phyloP scores from a whole-genome alignment of 768 basidiomycete genomes.

The Cubamyces lactineus region DNA sequence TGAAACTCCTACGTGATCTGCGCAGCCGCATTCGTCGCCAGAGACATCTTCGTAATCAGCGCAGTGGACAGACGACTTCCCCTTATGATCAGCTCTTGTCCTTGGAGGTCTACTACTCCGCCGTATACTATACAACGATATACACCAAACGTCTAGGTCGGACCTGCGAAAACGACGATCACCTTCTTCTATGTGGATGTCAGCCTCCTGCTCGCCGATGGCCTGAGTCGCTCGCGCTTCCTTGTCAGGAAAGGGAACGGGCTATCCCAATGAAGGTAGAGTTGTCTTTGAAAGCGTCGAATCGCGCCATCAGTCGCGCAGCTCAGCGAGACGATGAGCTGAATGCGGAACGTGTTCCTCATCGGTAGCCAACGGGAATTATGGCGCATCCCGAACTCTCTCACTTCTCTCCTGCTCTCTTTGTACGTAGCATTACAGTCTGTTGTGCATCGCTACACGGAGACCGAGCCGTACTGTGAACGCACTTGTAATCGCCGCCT shows the following conservation, averaged over 20 bases:
- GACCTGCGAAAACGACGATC: neutral
- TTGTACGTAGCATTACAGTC: neutral
- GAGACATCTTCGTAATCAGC: too few relatives aligned
- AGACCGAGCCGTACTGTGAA: neutral
- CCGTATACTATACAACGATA: too few relatives aligned
- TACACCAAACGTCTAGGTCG: neutral
- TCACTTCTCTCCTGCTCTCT: neutral
- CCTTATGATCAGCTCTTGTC: too few relatives aligned
- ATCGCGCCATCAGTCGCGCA: neutral
- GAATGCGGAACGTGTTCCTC: neutral
- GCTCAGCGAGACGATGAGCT: slow-evolving; percentile 7
- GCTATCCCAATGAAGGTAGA: too few relatives aligned
- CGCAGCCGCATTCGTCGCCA: too few relatives aligned
- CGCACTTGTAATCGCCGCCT: neutral
- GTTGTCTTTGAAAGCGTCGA: neutral
- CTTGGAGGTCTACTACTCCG: too few relatives aligned
- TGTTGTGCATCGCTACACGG: neutral
- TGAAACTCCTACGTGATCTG: too few relatives aligned
- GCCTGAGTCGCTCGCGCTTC: too few relatives aligned
- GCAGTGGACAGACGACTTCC: too few relatives aligned
- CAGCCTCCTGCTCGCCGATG: too few relatives aligned
- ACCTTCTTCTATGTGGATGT: neutral
- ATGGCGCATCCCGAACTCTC: slow-evolving; percentile 2
- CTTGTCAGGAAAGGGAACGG: too few relatives aligned
- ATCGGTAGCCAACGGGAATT: slow-evolving; percentile 16